A percentile compares a stretch with the other conserved stretches of the same genome.
These are phyloP conservation scores for Solanum hybrid DNA, from an alignment of 305 asterid genomes.

Conservation along the genomic window DNA sequence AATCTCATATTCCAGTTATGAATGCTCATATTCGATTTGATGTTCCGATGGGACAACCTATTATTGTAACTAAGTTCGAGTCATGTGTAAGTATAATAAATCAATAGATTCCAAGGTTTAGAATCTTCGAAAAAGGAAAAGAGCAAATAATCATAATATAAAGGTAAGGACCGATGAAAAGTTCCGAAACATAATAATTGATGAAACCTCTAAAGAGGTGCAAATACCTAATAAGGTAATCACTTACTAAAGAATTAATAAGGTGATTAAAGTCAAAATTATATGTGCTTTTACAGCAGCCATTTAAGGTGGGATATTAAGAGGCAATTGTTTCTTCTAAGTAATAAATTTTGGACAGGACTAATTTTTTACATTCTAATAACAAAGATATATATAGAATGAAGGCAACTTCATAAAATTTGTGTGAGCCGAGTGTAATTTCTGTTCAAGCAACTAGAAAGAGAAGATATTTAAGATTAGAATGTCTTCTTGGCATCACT, in stretches of 20 bases:
- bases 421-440: neutral
- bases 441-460: neutral
- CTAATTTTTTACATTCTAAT: neutral
- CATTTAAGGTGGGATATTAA: neutral
- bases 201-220: neutral
- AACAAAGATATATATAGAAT: neutral
- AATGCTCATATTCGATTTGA: neutral
- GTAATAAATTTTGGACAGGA: neutral
- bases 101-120: neutral
- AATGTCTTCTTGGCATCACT: neutral
- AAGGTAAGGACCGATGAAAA: neutral
- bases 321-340: neutral
- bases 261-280: neutral
- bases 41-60: neutral
- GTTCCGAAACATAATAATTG: neutral
- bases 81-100: neutral
- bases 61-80: neutral
- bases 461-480: neutral
- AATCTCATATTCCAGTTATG: neutral
- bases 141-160: no score
- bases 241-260: neutral
- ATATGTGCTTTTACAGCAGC: neutral
- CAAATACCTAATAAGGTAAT: neutral
- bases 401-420: neutral
- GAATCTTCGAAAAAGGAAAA: neutral